Conservation (phyloP, 1,284 basidiomycete genomes). For the Phlebopus sp. region DNA sequence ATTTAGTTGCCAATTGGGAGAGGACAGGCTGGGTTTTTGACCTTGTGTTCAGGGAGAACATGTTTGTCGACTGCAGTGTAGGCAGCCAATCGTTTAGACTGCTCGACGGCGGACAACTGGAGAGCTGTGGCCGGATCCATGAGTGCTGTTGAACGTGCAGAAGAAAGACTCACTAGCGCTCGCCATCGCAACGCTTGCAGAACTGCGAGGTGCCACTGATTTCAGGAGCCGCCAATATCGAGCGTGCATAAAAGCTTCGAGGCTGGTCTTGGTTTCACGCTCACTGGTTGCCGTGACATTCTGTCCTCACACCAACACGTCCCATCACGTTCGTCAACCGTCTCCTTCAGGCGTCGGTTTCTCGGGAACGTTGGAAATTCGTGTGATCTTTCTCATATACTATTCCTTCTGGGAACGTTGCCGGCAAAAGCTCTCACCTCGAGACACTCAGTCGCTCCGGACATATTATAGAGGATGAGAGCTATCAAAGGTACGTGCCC, state of each 20-base stretch:
- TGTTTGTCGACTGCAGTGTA: conserved; percentile 94
- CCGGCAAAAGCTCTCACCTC: background rate
- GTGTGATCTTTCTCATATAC: conserved; percentile 15
- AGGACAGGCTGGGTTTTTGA: conserved; percentile 34
- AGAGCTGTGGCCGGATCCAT: conserved; percentile 4
- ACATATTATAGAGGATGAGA: conserved; percentile 39
- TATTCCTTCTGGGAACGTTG: conserved; percentile 4
- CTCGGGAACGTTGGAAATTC: conserved; percentile 15
- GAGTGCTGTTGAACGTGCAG: no score
- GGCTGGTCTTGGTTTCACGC: conserved; percentile 10
- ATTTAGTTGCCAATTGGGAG: background rate
- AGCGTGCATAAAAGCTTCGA: conserved; percentile 9
- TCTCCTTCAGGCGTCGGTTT: conserved; percentile 6
- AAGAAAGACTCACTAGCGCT: no score
- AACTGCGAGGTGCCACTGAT: conserved; percentile 8
- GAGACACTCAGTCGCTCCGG: background rate
- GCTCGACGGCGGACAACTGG: conserved; percentile 53
- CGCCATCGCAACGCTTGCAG: background rate
- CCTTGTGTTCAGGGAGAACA: conserved; percentile 80
- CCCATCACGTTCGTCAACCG: conserved; percentile 4
- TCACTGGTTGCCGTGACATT: conserved; percentile 3
- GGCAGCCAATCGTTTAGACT: conserved; percentile 88
- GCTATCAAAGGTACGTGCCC: conserved; percentile 58
- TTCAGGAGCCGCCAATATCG: conserved; percentile 1
- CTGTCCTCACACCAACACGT: conserved; percentile 3